A percentile compares a stretch with the other conserved stretches of the same genome.
phyloP scores from a whole-genome alignment of 2,329 filamentous ascomycete species.

The Epichloe sibirici region DNA sequence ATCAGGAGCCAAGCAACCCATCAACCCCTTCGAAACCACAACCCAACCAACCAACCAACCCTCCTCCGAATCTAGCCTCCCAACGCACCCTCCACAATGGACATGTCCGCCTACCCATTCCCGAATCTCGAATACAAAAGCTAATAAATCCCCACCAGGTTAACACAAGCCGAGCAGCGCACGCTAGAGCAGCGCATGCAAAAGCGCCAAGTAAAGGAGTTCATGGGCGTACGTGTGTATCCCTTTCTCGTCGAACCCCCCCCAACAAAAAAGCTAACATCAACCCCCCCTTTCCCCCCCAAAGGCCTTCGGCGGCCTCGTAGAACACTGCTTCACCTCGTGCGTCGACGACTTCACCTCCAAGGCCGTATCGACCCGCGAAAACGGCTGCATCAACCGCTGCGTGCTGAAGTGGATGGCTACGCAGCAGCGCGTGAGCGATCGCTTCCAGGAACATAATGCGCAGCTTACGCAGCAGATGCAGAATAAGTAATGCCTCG shows the following conservation, averaged over 20 bases:
- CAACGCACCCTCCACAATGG: conserved; percentile 6
- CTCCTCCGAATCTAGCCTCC: conserved; percentile 1
- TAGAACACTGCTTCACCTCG: conserved; percentile 87
- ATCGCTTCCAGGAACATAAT: conserved; percentile 71
- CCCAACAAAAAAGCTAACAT: not conserved
- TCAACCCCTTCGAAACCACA: not conserved
- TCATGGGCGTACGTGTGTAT: conserved; percentile 74
- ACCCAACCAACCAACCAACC: conserved; percentile 1
- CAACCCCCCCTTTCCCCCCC: not conserved
- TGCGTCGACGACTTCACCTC: conserved; percentile 98
- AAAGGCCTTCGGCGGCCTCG: conserved; percentile 30
- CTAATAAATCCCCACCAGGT: conserved; percentile 26
- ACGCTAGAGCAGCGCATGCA: conserved; percentile 92
- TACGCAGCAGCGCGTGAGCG: conserved; percentile 75
- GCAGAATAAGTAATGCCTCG: conserved; percentile 28
- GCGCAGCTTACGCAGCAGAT: conserved; percentile 44
- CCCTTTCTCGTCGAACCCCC: not conserved
- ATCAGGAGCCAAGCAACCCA: not conserved
- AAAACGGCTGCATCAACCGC: conserved; percentile 83
- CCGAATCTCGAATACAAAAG: not conserved
- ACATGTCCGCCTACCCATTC: conserved; percentile 6
- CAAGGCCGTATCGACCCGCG: conserved; percentile 78
- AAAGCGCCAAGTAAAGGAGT: conserved; percentile 97
- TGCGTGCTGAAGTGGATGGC: conserved; percentile 97
- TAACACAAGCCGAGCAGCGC: conserved; percentile 72